These are phyloP conservation scores for Vanrija pseudolonga DNA, from an alignment of 1,284 basidiomycete genomes.

Conservation along the genomic window DNA sequence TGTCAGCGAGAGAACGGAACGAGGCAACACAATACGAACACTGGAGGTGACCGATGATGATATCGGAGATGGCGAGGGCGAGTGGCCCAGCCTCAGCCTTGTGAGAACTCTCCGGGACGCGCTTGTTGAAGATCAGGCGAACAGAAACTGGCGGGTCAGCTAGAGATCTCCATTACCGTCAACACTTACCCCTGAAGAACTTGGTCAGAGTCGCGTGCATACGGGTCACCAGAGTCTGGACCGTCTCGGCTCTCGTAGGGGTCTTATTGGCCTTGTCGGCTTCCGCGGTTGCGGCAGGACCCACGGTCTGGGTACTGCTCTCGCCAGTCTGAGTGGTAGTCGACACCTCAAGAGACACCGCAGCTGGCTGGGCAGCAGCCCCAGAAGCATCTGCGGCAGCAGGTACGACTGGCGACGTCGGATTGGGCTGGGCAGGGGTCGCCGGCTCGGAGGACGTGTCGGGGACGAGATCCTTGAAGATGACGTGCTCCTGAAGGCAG, in stretches of 20 bases:
- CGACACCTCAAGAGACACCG: neutral
- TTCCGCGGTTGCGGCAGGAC: neutral
- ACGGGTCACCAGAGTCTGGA: conserved; percentile 72
- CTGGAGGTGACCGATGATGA: conserved; percentile 70
- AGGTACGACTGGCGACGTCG: neutral
- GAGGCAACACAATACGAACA: neutral
- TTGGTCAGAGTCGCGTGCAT: conserved; percentile 74
- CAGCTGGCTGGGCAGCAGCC: neutral
- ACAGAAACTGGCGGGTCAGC: conserved; percentile 62
- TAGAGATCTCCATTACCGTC: neutral
- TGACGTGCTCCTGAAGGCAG: conserved; percentile 54
- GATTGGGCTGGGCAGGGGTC: neutral
- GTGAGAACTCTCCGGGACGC: conserved; percentile 70
- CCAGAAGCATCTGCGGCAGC: too few species aligned
- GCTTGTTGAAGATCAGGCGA: conserved; percentile 73
- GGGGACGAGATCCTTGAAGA: conserved; percentile 59
- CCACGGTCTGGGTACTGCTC: neutral
- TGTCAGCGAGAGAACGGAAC: neutral
- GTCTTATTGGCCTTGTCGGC: conserved; percentile 5
- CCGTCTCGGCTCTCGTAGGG: conserved; percentile 10
- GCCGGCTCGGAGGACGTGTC: conserved; percentile 14
- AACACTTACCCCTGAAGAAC: conserved; percentile 78
- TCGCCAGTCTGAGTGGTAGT: neutral
- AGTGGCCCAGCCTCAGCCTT: conserved; percentile 72
- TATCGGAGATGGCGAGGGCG: conserved; percentile 64